phyloP scores from a whole-genome alignment of 2,329 filamentous ascomycete species.

The Cryphonectria carpinicola region DNA sequence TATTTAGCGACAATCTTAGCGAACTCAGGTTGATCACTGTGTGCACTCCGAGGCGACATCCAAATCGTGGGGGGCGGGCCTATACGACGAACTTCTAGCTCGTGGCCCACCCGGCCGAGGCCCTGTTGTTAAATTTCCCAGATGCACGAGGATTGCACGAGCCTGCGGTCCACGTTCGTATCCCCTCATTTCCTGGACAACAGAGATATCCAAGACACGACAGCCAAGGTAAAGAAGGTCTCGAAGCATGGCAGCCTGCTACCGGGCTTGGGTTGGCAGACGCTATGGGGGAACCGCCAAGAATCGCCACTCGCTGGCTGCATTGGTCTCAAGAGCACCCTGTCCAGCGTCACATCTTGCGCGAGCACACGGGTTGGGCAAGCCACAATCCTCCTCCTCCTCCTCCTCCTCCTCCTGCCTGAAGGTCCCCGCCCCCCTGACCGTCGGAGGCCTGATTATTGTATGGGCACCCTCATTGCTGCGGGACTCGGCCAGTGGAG shows the following conservation, averaged over 20 bases:
- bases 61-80: not conserved
- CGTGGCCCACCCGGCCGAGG: not conserved
- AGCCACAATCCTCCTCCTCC: slow-evolving; percentile 5
- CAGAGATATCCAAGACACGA: slow-evolving; percentile 1
- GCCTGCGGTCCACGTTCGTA: not conserved
- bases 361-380: slow-evolving; percentile 1
- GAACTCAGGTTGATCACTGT: not conserved
- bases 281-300: not conserved
- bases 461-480: not conserved
- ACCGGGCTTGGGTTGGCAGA: slow-evolving; percentile 11
- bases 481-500: not conserved
- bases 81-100: not conserved
- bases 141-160: slow-evolving; percentile 1
- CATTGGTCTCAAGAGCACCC: not conserved
- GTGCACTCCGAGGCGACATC: not conserved
- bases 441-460: not conserved
- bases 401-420: not conserved
- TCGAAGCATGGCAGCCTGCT: not conserved
- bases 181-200: not conserved
- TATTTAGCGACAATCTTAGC: slow-evolving; percentile 13
- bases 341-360: slow-evolving; percentile 4
- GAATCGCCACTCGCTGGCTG: slow-evolving; percentile 1
- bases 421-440: not conserved
- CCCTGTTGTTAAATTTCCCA: slow-evolving; percentile 1
- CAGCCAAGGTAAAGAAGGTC: not conserved